Base-by-base conservation (phyloP, 345 rosid species). In the Brassica napus region DNA sequence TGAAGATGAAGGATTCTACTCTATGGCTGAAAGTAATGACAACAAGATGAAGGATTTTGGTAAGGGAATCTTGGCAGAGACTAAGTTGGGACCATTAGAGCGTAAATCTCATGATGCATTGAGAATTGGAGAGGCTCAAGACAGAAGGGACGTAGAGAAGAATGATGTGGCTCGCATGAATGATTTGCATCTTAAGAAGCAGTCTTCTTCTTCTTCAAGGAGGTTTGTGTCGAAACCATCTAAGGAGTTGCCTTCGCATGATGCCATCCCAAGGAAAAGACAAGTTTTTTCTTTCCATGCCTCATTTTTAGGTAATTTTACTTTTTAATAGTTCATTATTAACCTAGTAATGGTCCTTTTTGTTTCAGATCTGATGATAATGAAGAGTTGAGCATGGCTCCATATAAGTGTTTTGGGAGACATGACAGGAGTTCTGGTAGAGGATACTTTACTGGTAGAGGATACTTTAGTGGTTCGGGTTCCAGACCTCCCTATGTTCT, bases 261-360 rank as follows among this genome's bases (percentile, higher is more conserved):
- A 77, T 59, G 32, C 44, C 64, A 61, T 70, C 11, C 83, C 18
- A 31, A 82, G 83, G 57, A 71, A 79, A 85, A 84, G 91, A 90
- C 86, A 71, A 84, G 76, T 10, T 64, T 62, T 67, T 42, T 11
- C 34, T 24, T 52, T 6, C 18, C 6, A 21, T 77, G 4, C 6
- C 34, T 4, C 57, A 35, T 26, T 15, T 44, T 4, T 23, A 0
- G 11, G 7, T 49, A 63, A n/a, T n/a, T 65, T 4, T n/a, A 21
- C 5, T 32, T 6, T 28, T 59, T 35, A 3, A 16, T 64, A 16
- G 28, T 31, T 55, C 8, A 6, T 64, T 70, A 44, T 32, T 63
- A 61, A 47, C 65, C 73, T 28, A 72, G 67, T 49, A 15, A 32
- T 39, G 21, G 49, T 57, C 58, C 21, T 52, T 52, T 47, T 52